These are phyloP conservation scores for Fraxinus sp. DNA, from an alignment of 305 asterid genomes.

Conservation along the genomic window DNA sequence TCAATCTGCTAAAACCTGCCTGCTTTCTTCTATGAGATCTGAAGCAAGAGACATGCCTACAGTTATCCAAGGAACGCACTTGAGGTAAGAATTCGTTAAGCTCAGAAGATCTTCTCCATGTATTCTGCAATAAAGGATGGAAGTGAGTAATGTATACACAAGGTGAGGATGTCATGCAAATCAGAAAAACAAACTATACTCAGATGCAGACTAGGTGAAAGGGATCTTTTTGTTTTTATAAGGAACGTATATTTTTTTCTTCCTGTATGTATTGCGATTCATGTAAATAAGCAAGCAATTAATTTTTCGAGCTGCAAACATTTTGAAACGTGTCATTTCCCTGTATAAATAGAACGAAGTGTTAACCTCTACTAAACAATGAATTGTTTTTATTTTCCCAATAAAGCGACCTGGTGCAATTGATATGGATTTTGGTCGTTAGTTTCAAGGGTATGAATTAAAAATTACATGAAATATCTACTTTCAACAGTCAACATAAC, in stretches of 20 bases:
- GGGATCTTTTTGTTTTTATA: background rate
- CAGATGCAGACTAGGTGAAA: constrained; percentile 8
- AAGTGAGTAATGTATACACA: constrained; percentile 21
- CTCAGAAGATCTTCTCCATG: constrained; percentile 47
- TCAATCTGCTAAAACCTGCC: constrained; percentile 40
- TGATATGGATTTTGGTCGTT: background rate
- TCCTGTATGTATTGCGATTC: constrained; percentile 2
- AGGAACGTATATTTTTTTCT: background rate
- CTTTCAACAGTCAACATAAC: background rate
- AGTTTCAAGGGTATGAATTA: background rate
- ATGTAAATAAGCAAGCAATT: constrained; percentile 11
- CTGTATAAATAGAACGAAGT: background rate
- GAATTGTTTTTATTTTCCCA: background rate
- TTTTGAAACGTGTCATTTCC: background rate
- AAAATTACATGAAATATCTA: background rate
- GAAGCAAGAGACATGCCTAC: constrained; percentile 58
- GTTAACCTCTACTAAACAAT: constrained; percentile 10
- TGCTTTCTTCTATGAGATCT: constrained; percentile 52
- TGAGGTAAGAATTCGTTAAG: constrained; percentile 34
- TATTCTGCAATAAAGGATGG: constrained; percentile 47
- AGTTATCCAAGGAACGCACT: constrained; percentile 32
- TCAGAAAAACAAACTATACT: background rate
- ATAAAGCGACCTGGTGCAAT: background rate
- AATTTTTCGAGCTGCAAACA: background rate
- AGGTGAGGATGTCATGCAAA: background rate